Evolutionary conservation across 257 asterid species (phyloP).

Genomic region (Solanum pimpinellifolium): DNA sequence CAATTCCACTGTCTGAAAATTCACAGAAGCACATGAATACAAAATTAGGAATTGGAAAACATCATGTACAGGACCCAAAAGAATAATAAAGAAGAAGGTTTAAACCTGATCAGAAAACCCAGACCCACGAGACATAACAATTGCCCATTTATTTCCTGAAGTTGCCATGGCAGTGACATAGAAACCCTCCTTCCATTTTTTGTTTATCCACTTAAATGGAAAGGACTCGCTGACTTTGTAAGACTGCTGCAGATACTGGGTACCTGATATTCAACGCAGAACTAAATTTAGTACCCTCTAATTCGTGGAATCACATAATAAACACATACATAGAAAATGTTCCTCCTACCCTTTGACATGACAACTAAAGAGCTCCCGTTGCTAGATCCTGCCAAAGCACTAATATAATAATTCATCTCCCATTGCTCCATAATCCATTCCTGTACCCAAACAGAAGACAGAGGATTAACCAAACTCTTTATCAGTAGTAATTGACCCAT

Average conservation of each 20-base stretch:
- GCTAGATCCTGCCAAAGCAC: conserved; percentile 56
- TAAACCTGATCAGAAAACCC: conserved; percentile 54
- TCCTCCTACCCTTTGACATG: conserved; percentile 61
- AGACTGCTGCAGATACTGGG: conserved; percentile 49
- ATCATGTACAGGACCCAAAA: background rate
- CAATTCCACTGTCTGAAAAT: conserved; percentile 52
- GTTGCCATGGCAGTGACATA: conserved; percentile 70
- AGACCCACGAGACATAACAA: conserved; percentile 71
- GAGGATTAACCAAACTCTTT: background rate
- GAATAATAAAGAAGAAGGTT: background rate
- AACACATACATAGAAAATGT: background rate
- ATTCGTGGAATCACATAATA: background rate
- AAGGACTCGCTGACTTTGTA: conserved; percentile 63
- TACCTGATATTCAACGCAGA: conserved; percentile 22
- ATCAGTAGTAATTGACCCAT: background rate
- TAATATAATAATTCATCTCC: conserved; percentile 59
- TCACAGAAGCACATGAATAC: background rate
- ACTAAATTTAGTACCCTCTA: background rate
- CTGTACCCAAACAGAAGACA: conserved; percentile 14
- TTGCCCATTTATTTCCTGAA: conserved; percentile 56
- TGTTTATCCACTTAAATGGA: conserved; percentile 68
- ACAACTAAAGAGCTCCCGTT: conserved; percentile 56
- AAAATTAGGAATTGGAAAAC: background rate
- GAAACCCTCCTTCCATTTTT: conserved; percentile 71
- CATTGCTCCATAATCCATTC: conserved; percentile 74